Conservation (phyloP, 345 rosid genomes). For the Chamaenerion angustifolium region DNA sequence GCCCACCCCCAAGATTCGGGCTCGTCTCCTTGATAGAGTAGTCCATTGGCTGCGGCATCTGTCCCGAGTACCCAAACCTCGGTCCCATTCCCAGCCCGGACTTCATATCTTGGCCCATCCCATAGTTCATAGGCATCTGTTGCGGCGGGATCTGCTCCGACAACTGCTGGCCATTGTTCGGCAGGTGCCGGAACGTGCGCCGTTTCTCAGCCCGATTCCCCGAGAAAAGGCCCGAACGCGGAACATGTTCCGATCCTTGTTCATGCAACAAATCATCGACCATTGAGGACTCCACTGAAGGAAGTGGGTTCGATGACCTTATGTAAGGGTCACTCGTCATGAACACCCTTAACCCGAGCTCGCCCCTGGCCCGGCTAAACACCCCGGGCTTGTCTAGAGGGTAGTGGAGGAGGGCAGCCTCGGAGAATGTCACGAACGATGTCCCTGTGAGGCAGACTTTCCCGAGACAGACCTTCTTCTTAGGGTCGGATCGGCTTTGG, state of each 20-base stretch:
- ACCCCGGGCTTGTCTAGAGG: constrained; percentile 60
- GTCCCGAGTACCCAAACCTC: constrained; percentile 25
- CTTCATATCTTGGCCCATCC: constrained; percentile 30
- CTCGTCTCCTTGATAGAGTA: constrained; percentile 65
- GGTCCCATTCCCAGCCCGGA: constrained; percentile 30
- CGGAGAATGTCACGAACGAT: constrained; percentile 58
- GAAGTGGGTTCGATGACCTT: constrained; percentile 35
- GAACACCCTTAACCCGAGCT: constrained; percentile 66
- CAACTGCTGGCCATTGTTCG: constrained; percentile 19
- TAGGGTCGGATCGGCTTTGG: constrained; percentile 19
- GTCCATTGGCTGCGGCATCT: constrained; percentile 41
- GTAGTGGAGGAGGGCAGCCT: constrained; percentile 61
- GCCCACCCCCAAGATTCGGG: constrained; percentile 77
- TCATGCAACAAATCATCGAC: constrained; percentile 7
- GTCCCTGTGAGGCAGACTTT: constrained; percentile 61
- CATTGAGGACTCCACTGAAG: constrained; percentile 30
- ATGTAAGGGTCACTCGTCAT: constrained; percentile 46
- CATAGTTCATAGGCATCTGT: constrained; percentile 21
- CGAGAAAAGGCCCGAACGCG: no score
- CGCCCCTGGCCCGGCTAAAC: constrained; percentile 55
- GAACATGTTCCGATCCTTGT: no score
- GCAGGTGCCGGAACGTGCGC: constrained; percentile 31
- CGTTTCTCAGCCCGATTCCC: constrained; percentile 13
- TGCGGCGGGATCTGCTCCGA: constrained; percentile 12
- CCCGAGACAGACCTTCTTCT: constrained; percentile 45